Evolutionary conservation across 768 basidiomycete genomes (phyloP).

Genomic region (Pholiota molesta): DNA sequence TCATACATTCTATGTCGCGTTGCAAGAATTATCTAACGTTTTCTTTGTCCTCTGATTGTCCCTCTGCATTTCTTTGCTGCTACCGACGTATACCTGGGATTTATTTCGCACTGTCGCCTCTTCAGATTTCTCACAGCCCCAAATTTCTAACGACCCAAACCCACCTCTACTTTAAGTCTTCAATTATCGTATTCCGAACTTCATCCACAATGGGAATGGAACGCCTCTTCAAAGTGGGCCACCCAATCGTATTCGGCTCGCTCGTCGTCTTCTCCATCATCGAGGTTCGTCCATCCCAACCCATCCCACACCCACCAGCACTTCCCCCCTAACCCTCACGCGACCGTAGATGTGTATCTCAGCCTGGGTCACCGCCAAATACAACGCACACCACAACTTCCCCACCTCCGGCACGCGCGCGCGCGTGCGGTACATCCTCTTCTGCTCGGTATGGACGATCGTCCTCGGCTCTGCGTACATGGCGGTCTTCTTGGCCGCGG

Average conservation of each 20-base stretch:
- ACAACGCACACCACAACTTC: slow-evolving; percentile 58
- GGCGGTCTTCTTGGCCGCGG: slow-evolving; percentile 54
- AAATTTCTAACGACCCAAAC: neutral
- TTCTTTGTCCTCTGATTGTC: neutral
- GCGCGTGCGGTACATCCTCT: slow-evolving; percentile 68
- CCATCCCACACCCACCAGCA: neutral
- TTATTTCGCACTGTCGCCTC: neutral
- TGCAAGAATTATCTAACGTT: neutral
- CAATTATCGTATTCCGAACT: neutral
- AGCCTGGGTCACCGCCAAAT: slow-evolving; percentile 70
- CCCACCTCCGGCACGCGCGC: slow-evolving; percentile 52
- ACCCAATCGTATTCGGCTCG: slow-evolving; percentile 52
- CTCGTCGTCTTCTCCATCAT: slow-evolving; percentile 66
- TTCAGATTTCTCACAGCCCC: neutral
- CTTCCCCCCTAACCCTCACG: neutral
- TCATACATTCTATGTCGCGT: neutral
- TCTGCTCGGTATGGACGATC: slow-evolving; percentile 75
- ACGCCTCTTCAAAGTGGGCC: slow-evolving; percentile 7
- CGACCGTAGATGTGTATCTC: slow-evolving; percentile 61
- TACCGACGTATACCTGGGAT: neutral
- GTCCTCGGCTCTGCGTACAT: slow-evolving; percentile 55
- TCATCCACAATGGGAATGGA: neutral
- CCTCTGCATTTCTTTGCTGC: neutral
- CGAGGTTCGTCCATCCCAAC: slow-evolving; percentile 43
- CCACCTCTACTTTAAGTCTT: neutral